These are phyloP conservation scores for Chiua virens DNA, from an alignment of 768 basidiomycete species.

Conservation along the genomic window DNA sequence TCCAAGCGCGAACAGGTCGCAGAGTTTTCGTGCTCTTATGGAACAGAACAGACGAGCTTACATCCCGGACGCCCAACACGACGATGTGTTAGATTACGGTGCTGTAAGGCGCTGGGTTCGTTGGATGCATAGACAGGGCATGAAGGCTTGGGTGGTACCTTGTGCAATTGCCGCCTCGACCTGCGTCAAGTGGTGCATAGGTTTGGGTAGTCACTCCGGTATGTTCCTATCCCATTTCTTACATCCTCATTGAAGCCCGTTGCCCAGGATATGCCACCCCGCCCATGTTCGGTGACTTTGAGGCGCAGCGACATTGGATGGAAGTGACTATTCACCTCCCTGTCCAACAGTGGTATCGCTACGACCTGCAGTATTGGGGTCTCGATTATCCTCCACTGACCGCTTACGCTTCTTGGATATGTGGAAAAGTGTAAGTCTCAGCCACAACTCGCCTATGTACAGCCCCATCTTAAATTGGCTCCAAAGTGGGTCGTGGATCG, in stretches of 20 bases:
- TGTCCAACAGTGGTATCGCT: conserved; percentile 77
- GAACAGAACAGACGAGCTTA: conserved; percentile 31
- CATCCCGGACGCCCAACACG: conserved; percentile 12
- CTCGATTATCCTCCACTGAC: conserved; percentile 95
- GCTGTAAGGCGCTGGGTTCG: conserved; percentile 66
- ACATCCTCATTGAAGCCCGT: neutral
- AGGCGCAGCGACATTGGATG: conserved; percentile 96
- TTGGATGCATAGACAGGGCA: conserved; percentile 74
- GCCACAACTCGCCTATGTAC: conserved; percentile 7
- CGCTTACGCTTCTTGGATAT: conserved; percentile 85
- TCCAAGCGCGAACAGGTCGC: conserved; percentile 16
- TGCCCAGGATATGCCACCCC: conserved; percentile 57
- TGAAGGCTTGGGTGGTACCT: conserved; percentile 62
- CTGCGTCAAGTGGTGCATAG: conserved; percentile 66
- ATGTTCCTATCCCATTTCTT: conserved; percentile 21
- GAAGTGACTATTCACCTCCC: conserved; percentile 83
- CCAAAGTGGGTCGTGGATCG: conserved; percentile 47
- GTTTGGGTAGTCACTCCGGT: conserved; percentile 85
- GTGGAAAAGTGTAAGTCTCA: conserved; percentile 65
- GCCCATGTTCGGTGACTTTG: conserved; percentile 90
- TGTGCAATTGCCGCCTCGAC: conserved; percentile 50
- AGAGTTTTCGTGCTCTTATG: conserved; percentile 46
- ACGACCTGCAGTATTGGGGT: conserved; percentile 90
- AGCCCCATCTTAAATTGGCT: conserved; percentile 2
- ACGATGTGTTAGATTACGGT: conserved; percentile 29